These are phyloP conservation scores for Histomonas meleagridis DNA, from an alignment of 208 protist genomes.

Conservation along the genomic window DNA sequence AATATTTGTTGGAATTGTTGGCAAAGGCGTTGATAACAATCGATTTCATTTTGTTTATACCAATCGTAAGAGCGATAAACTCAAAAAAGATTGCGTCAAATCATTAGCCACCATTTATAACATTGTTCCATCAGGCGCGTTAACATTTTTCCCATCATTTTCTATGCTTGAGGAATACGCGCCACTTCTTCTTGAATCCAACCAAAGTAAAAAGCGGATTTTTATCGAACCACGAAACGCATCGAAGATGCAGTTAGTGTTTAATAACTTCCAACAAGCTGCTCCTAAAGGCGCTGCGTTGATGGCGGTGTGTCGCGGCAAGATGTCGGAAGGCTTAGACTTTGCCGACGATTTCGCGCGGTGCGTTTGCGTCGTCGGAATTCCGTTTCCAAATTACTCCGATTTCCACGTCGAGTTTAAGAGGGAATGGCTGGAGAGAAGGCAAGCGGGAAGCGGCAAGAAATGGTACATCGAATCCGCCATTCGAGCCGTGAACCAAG, in stretches of 20 bases:
- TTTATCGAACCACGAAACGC: neutral
- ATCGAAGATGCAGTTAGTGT: neutral
- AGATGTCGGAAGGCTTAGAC: slow-evolving; percentile 48
- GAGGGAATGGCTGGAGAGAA: slow-evolving; percentile 39
- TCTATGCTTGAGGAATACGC: neutral
- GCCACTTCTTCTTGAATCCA: neutral
- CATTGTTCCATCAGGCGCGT: neutral
- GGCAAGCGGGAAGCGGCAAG: neutral
- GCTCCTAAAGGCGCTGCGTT: neutral
- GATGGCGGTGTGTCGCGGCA: slow-evolving; percentile 40
- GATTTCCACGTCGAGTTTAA: slow-evolving; percentile 38
- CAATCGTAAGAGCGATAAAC: neutral
- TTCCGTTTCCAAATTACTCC: slow-evolving; percentile 37
- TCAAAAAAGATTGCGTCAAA: neutral
- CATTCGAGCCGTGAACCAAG: slow-evolving; percentile 51
- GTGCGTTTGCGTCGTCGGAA: slow-evolving; percentile 40
- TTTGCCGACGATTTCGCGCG: slow-evolving; percentile 43
- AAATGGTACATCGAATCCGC: slow-evolving; percentile 50
- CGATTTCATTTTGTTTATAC: neutral
- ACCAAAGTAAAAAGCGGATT: neutral
- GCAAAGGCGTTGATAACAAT: too few relatives aligned
- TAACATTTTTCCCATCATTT: neutral
- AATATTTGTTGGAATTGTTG: slow-evolving; percentile 14
- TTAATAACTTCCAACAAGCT: neutral
- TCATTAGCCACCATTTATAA: neutral